Conservation (phyloP, 768 basidiomycete species). For the Auricularia heimuer region DNA sequence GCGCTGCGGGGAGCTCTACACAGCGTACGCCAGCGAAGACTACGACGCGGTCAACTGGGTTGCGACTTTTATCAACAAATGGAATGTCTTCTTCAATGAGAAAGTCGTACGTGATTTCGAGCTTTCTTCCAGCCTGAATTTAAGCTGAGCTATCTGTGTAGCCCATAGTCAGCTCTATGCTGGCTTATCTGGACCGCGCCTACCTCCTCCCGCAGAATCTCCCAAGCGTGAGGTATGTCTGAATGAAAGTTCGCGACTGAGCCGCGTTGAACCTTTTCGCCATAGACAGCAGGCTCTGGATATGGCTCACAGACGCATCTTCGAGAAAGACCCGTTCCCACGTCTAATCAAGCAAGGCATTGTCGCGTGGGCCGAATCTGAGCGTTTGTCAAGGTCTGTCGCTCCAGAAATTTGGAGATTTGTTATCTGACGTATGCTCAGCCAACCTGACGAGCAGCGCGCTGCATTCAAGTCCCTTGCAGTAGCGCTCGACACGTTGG, state of each 20-base stretch:
- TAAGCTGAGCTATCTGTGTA: constrained; percentile 16
- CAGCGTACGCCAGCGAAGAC: constrained; percentile 24
- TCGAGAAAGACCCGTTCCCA: constrained; percentile 29
- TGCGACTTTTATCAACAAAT: constrained; percentile 39
- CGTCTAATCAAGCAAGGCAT: constrained; percentile 37
- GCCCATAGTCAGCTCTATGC: constrained; percentile 49
- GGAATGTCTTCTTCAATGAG: constrained; percentile 49
- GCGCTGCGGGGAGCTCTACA: constrained; percentile 33
- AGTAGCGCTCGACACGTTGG: constrained; percentile 44
- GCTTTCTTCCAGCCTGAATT: constrained; percentile 6
- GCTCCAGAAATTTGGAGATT: not conserved
- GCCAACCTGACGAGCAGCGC: constrained; percentile 17
- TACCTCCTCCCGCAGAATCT: constrained; percentile 40
- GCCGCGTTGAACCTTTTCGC: not conserved
- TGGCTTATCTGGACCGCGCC: constrained; percentile 63
- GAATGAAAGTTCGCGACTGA: not conserved
- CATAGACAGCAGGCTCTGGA: constrained; percentile 43
- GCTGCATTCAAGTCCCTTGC: constrained; percentile 41
- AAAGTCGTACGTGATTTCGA: constrained; percentile 42
- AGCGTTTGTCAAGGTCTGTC: constrained; percentile 35
- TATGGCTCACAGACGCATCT: constrained; percentile 41
- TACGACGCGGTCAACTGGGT: constrained; percentile 43
- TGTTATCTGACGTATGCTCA: not conserved
- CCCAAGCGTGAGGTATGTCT: constrained; percentile 37
- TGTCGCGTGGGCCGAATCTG: constrained; percentile 41